phyloP scores from a whole-genome alignment of 2,329 filamentous ascomycete species.

The Sclerotinia nivalis region DNA sequence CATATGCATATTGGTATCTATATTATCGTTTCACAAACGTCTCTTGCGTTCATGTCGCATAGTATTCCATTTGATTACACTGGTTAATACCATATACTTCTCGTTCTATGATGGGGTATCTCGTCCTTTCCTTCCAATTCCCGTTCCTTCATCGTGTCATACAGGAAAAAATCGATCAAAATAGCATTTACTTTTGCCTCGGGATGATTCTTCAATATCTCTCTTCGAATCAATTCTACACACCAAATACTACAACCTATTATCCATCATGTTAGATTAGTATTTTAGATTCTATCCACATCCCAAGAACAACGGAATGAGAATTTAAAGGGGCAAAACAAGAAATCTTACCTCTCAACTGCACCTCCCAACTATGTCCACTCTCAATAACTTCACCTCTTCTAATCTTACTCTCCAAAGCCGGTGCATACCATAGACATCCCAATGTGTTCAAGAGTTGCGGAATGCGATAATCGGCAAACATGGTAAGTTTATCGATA shows the following conservation, averaged over 20 bases:
- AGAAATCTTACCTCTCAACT: slow-evolving; percentile 67
- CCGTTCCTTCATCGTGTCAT: slow-evolving; percentile 87
- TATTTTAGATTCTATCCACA: not conserved
- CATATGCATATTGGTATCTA: not conserved
- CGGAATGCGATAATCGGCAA: slow-evolving; percentile 95
- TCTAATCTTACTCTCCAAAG: slow-evolving; percentile 70
- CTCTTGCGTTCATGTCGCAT: not conserved
- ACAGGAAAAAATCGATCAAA: slow-evolving; percentile 94
- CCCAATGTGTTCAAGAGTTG: slow-evolving; percentile 86
- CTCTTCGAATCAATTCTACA: slow-evolving; percentile 80
- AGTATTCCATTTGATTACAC: not conserved
- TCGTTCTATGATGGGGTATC: slow-evolving; percentile 82
- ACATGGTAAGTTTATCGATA: slow-evolving; percentile 96
- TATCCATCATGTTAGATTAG: not conserved
- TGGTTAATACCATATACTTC: slow-evolving; percentile 87
- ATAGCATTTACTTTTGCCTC: slow-evolving; percentile 79
- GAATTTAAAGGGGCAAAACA: not conserved
- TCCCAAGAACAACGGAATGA: not conserved
- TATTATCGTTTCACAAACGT: not conserved
- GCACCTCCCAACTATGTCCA: slow-evolving; percentile 78
- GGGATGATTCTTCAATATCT: slow-evolving; percentile 75
- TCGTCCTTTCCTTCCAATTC: slow-evolving; percentile 63
- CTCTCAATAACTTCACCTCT: slow-evolving; percentile 64
- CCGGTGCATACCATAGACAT: slow-evolving; percentile 81
- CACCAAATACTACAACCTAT: slow-evolving; percentile 92